phyloP scores from a whole-genome alignment of 768 basidiomycete species.

The Hemileccinum impolitum region DNA sequence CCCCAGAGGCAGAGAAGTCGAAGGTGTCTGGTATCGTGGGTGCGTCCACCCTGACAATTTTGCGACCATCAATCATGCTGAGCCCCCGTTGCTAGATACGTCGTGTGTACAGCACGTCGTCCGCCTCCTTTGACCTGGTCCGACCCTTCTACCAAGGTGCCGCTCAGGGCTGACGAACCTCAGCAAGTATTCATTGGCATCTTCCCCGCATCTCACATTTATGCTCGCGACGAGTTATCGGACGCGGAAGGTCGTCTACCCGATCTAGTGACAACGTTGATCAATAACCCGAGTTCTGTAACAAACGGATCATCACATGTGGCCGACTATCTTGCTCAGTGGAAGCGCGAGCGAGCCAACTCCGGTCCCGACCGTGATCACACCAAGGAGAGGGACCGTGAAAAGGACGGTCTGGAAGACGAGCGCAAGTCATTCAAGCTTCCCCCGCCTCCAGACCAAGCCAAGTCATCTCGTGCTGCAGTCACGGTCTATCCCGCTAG shows the following conservation, averaged over 20 bases:
- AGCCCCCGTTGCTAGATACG: conserved; percentile 54
- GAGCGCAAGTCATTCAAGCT: conserved; percentile 66
- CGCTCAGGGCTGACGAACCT: conserved; percentile 65
- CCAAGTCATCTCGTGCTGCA: conserved; percentile 67
- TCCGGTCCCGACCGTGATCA: conserved; percentile 24
- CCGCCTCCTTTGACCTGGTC: conserved; percentile 66
- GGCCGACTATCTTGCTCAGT: conserved; percentile 45
- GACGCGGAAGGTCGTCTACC: conserved; percentile 86
- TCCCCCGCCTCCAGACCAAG: conserved; percentile 71
- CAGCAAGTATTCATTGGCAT: conserved; percentile 94
- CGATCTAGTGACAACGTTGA: conserved; percentile 63
- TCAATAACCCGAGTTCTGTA: conserved; percentile 31
- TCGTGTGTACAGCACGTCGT: conserved; percentile 76
- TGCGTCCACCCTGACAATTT: conserved; percentile 40
- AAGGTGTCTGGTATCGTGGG: conserved; percentile 93
- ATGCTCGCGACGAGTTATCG: conserved; percentile 78
- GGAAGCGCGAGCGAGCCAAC: conserved; percentile 36
- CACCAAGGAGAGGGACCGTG: conserved; percentile 52
- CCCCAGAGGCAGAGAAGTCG: conserved; percentile 66
- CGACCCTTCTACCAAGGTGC: conserved; percentile 51
- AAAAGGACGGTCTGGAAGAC: conserved; percentile 60
- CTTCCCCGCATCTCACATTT: conserved; percentile 87
- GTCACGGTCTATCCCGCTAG: conserved; percentile 72
- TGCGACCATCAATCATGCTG: background rate
- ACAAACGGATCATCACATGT: conserved; percentile 35